phyloP scores from a whole-genome alignment of 148 eudicot species.

The Rhododendron simsii region DNA sequence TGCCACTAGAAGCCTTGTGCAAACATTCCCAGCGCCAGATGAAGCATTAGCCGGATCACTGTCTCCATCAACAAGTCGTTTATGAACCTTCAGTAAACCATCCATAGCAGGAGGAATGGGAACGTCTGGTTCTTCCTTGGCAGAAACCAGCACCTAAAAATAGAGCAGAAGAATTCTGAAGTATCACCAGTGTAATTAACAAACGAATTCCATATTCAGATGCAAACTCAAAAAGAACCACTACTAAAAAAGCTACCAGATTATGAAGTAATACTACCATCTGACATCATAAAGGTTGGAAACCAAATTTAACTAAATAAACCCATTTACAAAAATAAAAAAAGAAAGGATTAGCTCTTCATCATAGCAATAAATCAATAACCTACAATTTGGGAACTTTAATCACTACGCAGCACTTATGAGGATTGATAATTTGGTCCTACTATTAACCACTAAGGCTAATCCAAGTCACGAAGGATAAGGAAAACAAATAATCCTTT shows the following conservation, averaged over 20 bases:
- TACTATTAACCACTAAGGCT: not conserved
- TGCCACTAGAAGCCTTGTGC: conserved; percentile 47
- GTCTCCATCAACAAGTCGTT: conserved; percentile 35
- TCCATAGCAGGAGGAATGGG: conserved; percentile 46
- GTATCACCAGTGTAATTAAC: not conserved
- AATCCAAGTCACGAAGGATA: not conserved
- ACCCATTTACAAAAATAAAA: not conserved
- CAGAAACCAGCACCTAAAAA: conserved; percentile 47
- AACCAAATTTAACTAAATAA: not conserved
- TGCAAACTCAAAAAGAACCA: not conserved
- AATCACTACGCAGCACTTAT: not conserved
- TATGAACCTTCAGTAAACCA: conserved; percentile 45
- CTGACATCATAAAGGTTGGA: not conserved
- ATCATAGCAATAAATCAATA: not conserved
- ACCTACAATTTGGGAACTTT: not conserved
- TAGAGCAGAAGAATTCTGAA: not conserved
- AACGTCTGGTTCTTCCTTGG: conserved; percentile 53
- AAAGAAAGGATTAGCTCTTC: not conserved
- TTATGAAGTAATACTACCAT: not conserved
- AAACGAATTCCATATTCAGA: not conserved
- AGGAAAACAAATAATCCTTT: not conserved
- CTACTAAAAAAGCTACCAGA: not conserved
- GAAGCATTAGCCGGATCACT: conserved; percentile 28
- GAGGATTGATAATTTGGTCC: not conserved
- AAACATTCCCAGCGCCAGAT: conserved; percentile 22